A percentile compares a stretch with the other conserved stretches of the same genome.
Conservation (phyloP, 371 early-diverging fungal species). For the Basidiobolus meristosporus region DNA sequence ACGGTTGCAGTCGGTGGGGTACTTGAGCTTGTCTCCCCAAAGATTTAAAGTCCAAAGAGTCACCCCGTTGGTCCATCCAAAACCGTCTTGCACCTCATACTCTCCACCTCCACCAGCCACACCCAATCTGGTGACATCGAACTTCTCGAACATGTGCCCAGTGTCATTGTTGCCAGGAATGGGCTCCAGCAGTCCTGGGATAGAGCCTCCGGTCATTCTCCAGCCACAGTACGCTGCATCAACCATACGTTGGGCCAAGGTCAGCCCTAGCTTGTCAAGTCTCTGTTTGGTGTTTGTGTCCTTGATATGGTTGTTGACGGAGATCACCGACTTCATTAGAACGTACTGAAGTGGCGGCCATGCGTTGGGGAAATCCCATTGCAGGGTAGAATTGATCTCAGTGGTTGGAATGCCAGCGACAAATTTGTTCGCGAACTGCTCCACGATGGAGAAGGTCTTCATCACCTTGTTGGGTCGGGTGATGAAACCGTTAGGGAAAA, state of each 20-base stretch:
- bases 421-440: conserved; percentile 9
- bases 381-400: conserved; percentile 30
- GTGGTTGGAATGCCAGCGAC: conserved; percentile 38
- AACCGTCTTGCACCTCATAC: conserved; percentile 68
- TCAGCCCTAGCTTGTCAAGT: conserved; percentile 10
- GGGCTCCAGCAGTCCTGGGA: conserved; percentile 16
- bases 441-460: conserved; percentile 12
- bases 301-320: background rate
- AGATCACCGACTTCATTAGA: conserved; percentile 8
- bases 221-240: conserved; percentile 46
- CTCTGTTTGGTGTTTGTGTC: background rate
- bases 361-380: conserved; percentile 85
- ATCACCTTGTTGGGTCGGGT: conserved; percentile 5
- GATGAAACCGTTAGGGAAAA: conserved; percentile 10
- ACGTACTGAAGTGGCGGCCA: conserved; percentile 48
- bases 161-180: conserved; percentile 9
- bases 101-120: conserved; percentile 61
- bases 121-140: conserved; percentile 32
- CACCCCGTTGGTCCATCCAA: conserved; percentile 90
- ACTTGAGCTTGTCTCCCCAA: no score
- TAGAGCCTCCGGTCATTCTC: conserved; percentile 41
- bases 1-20: no score
- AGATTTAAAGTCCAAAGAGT: background rate
- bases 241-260: conserved; percentile 37
- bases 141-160: conserved; percentile 72